Base-by-base conservation (phyloP, 176 grass and related monocot genomes). In the Pontederia paniculata region DNA sequence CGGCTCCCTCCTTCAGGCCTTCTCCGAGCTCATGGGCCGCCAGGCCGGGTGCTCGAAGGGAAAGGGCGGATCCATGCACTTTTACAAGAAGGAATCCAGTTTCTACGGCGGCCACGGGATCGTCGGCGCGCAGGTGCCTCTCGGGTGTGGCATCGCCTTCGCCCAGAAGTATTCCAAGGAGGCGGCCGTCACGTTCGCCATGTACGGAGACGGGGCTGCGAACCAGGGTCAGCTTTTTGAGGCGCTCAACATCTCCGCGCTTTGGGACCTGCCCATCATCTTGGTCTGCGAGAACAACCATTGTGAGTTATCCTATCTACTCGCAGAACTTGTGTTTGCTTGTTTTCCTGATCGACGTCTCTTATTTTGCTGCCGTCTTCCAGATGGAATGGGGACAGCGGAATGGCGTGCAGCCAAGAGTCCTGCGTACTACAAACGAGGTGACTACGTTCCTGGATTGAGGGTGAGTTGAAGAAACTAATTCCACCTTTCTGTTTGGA, bases 251-350 rank as follows among this genome's bases (percentile, higher is more conserved):
- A 91, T 97, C 60, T 84, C 93, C 28, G 93, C 86, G 52, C 81
- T 97, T 21, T 97, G 83, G 86, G 82, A 97, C 47, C 77, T 88
- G 52, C 93, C 93, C 4, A 80, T 73, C 9, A 48, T 97, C 0
- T 66, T 97, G 12, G 80, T 97, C 80, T 97, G 93, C 93, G 93
- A 97, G 83, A 97, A 97, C 65, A 97, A 97, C 45, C 93, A 97
- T 57, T 97, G 83, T 97, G 28, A 78, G 73, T 70, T 8, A 9
- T 12, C 8, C 18, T 21, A 9, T 20, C 11, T 58, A 0, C 12
- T 74, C 17, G 9, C 5, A 15, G 14, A 41, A 1, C 15, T 48
- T 15, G 4, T 0, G 55, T 42, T 10, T 55, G 12, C 42, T 2
- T 20, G 18, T 18, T 67, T 28, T 42, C 55, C 15, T 45, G 12